phyloP scores from a whole-genome alignment of 2,329 filamentous ascomycete genomes.

The Fusarium sp. region DNA sequence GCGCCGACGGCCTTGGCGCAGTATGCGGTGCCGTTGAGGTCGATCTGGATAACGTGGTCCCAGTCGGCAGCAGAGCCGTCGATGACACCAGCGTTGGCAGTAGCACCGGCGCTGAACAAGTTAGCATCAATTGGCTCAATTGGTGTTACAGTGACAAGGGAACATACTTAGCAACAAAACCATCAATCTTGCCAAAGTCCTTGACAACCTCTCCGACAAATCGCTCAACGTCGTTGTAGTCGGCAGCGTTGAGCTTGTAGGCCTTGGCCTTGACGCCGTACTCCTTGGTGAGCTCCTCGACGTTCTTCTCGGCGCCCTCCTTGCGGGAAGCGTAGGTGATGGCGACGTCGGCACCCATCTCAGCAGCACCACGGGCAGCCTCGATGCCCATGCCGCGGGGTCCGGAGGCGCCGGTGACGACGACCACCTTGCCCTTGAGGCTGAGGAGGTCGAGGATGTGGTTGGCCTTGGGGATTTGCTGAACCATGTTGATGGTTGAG shows the following conservation, averaged over 20 bases:
- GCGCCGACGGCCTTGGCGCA: conserved; percentile 71
- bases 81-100: conserved; percentile 73
- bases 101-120: conserved; percentile 65
- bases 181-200: conserved; percentile 79
- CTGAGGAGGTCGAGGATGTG: conserved; percentile 74
- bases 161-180: conserved; percentile 73
- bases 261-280: conserved; percentile 75
- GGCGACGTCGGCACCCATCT: conserved; percentile 76
- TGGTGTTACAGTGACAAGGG: too few species aligned
- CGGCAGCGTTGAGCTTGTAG: conserved; percentile 68
- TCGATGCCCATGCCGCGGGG: conserved; percentile 77
- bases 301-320: conserved; percentile 73
- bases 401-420: conserved; percentile 75
- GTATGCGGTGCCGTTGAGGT: conserved; percentile 75
- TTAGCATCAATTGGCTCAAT: conserved; percentile 3
- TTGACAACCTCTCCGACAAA: conserved; percentile 71
- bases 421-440: conserved; percentile 76
- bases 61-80: conserved; percentile 75
- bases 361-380: conserved; percentile 74
- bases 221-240: conserved; percentile 61
- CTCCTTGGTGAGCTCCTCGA: conserved; percentile 69
- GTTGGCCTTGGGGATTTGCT: conserved; percentile 64
- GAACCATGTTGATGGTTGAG: conserved; percentile 57
- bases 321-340: conserved; percentile 79
- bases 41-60: conserved; percentile 70